Percentiles rank a stretch among this genome's conserved stretches.
These are phyloP conservation scores for Leccinellum albellum DNA, from an alignment of 768 basidiomycete species.

Conservation along the genomic window DNA sequence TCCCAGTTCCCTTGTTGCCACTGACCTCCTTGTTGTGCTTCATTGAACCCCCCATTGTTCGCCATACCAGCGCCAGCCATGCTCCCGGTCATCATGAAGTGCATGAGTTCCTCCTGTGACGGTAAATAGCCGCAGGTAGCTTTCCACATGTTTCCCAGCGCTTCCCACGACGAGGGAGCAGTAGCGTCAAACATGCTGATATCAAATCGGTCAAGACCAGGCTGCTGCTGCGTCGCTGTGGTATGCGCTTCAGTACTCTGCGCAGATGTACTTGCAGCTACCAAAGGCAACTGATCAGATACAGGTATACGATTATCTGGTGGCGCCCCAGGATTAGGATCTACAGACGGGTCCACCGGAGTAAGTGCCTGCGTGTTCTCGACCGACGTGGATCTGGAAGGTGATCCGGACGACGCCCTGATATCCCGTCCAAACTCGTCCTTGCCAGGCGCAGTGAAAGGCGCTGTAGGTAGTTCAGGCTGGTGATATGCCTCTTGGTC, in stretches of 20 bases:
- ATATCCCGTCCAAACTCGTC: slow-evolving; percentile 89
- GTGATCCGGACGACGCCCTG: slow-evolving; percentile 47
- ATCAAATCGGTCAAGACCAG: slow-evolving; percentile 68
- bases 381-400: slow-evolving; percentile 26
- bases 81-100: slow-evolving; percentile 53
- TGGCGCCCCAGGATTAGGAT: slow-evolving; percentile 41
- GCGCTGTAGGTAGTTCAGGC: slow-evolving; percentile 22
- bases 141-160: slow-evolving; percentile 75
- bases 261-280: slow-evolving; percentile 59
- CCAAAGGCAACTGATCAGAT: slow-evolving; percentile 35
- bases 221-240: slow-evolving; percentile 39
- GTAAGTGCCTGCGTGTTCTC: slow-evolving; percentile 25
- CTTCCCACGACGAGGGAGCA: slow-evolving; percentile 72
- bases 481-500: slow-evolving; percentile 23
- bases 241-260: slow-evolving; percentile 35
- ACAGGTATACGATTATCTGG: slow-evolving; percentile 47
- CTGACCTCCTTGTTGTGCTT: slow-evolving; percentile 17
- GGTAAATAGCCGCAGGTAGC: slow-evolving; percentile 64
- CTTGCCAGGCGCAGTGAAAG: slow-evolving; percentile 43
- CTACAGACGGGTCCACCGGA: slow-evolving; percentile 38
- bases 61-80: slow-evolving; percentile 18
- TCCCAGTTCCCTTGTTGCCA: slow-evolving; percentile 21
- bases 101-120: slow-evolving; percentile 73
- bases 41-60: slow-evolving; percentile 12
- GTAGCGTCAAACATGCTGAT: slow-evolving; percentile 70